Percentiles rank a stretch among this genome's conserved stretches.
Evolutionary conservation across 495 filamentous ascomycete genomes (phyloP).

Genomic region (Haplographium delicatum): DNA sequence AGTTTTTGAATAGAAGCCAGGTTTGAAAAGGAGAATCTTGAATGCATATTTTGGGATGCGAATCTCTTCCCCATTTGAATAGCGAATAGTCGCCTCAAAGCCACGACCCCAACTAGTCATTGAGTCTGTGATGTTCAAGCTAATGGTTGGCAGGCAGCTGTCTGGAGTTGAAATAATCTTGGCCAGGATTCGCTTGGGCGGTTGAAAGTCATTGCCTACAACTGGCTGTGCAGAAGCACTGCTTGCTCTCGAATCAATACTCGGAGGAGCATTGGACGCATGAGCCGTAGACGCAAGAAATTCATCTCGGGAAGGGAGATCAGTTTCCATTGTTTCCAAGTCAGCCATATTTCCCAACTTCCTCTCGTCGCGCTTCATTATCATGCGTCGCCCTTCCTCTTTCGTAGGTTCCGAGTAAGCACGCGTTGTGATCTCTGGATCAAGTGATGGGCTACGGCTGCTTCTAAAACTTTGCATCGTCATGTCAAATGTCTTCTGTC

Average conservation of each 20-base stretch:
- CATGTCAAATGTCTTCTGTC: slow-evolving; percentile 21
- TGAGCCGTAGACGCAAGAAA: slow-evolving; percentile 8
- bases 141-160: slow-evolving; percentile 47
- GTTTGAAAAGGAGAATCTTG: slow-evolving; percentile 66
- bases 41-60: slow-evolving; percentile 79
- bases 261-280: slow-evolving; percentile 4
- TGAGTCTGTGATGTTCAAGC: slow-evolving; percentile 56
- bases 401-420: slow-evolving; percentile 21
- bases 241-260: neutral
- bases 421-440: slow-evolving; percentile 10
- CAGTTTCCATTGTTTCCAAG: neutral
- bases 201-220: slow-evolving; percentile 25
- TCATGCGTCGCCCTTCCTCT: slow-evolving; percentile 15
- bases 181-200: slow-evolving; percentile 38
- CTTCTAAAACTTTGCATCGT: slow-evolving; percentile 22
- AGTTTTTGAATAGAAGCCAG: slow-evolving; percentile 47
- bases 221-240: slow-evolving; percentile 4
- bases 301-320: neutral
- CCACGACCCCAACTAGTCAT: slow-evolving; percentile 73
- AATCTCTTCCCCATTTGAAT: slow-evolving; percentile 51
- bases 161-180: slow-evolving; percentile 36
- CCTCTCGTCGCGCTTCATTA: slow-evolving; percentile 26
- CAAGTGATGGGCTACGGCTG: slow-evolving; percentile 18
- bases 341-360: slow-evolving; percentile 1
- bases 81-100: slow-evolving; percentile 52